Evolutionary conservation across 1,284 basidiomycete genomes (phyloP), one percentile per base, ranked within the genome.

Genomic region (Cutaneotrichosporon cutaneum): DNA sequence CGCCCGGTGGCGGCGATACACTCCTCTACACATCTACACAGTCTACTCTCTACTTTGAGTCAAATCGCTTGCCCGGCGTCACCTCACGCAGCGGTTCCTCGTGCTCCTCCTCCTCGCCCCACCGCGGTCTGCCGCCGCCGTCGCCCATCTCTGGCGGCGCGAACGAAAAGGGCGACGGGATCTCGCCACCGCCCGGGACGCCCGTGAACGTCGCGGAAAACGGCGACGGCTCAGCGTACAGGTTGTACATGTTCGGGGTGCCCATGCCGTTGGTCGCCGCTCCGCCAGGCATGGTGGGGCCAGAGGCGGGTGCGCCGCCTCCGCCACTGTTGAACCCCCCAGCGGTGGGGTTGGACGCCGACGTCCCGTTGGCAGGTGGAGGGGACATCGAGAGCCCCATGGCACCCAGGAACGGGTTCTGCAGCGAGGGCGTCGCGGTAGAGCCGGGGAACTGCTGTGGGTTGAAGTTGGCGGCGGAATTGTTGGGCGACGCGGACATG

Each of bases 101-200:
- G 5, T 30, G n/a, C 18, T 30, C 48, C 13, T n/a, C 24, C 24
- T 24, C 48, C 48, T 50, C 48, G 11, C 26, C 48, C 24, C 48
- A 24, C 48, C 48, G 3, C 14, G 24, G 27, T 50, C 26, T 26
- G 26, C 24, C 18, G 26, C 48, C 48, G 18, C 48, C 27, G 16
- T 27, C 24, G 18, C 26, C 48, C 24, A 51, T 27, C 18, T 51
- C 48, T 13, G 48, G 48, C 27, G 48, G 27, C 27, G 27, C 48
- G 18, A 51, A 51, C 48, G 48, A 51, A 27, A 51, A 51, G 9
- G 48, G 48, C 48, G 48, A 51, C 48, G 48, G 26, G 13, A 30
- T 27, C 16, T 51, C 48, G 45, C 22, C 22, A 16, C 22, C 26
- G 10, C 22, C 22, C 16, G 22, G 11, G 21, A 48, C 14, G 13